These are phyloP conservation scores for Lachnellula subtilissima DNA, from an alignment of 2,329 filamentous ascomycete species.

Conservation along the genomic window DNA sequence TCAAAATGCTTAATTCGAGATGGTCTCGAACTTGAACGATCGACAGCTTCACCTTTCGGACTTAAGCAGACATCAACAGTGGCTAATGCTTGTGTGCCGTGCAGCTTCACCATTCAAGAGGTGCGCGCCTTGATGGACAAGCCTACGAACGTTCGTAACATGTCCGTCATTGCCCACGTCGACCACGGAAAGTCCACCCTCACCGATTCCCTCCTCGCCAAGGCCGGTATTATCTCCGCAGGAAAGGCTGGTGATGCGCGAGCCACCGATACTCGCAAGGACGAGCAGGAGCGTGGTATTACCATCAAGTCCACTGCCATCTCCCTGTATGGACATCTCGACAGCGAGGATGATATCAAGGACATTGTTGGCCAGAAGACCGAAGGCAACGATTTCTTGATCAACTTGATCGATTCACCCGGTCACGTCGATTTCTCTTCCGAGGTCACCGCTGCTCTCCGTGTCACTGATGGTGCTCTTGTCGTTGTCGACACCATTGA, in stretches of 20 bases:
- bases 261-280: conserved; percentile 93
- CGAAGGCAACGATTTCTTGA: conserved; percentile 93
- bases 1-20: not conserved
- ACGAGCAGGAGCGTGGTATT: conserved; percentile 99
- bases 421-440: conserved; percentile 99
- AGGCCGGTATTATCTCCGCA: conserved; percentile 98
- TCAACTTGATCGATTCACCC: conserved; percentile 99
- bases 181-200: conserved; percentile 99
- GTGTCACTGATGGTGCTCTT: conserved; percentile 99
- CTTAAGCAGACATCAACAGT: conserved; percentile 13
- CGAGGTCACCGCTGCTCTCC: conserved; percentile 97
- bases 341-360: conserved; percentile 81
- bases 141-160: conserved; percentile 79
- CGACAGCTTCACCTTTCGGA: conserved; percentile 11
- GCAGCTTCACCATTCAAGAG: conserved; percentile 97
- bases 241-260: conserved; percentile 94
- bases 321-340: conserved; percentile 87
- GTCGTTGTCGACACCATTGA: conserved; percentile 99
- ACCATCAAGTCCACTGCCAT: conserved; percentile 99
- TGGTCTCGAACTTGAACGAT: conserved; percentile 1
- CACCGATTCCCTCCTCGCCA: conserved; percentile 98
- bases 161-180: conserved; percentile 99
- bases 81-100: conserved; percentile 45
- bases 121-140: conserved; percentile 76
- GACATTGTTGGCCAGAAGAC: conserved; percentile 86